Conservation (phyloP, 164 flowering plant genomes). For the Santalum album region DNA sequence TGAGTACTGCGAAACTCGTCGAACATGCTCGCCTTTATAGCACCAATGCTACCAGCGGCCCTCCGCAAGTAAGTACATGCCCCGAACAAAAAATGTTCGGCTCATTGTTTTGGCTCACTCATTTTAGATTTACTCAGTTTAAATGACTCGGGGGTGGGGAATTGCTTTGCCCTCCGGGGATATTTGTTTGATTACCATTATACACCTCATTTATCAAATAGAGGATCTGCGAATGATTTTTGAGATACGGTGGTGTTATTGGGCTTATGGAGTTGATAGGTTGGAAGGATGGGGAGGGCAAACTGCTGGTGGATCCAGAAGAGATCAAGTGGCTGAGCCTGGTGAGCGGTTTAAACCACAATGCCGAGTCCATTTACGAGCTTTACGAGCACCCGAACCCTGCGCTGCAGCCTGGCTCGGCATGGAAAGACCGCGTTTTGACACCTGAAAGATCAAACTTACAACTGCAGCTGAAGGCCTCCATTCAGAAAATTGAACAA, state of each 20-base stretch:
- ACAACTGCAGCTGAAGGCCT: constrained; percentile 43
- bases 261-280: constrained; percentile 50
- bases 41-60: constrained; percentile 53
- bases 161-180: too few species aligned
- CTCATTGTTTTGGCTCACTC: too few species aligned
- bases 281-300: constrained; percentile 67
- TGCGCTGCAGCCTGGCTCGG: constrained; percentile 23
- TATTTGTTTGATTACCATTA: too few species aligned
- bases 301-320: constrained; percentile 59
- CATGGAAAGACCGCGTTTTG: constrained; percentile 59
- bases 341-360: constrained; percentile 41
- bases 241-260: too few species aligned
- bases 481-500: constrained; percentile 42
- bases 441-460: constrained; percentile 35
- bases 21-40: constrained; percentile 78
- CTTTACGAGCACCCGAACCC: constrained; percentile 34
- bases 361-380: constrained; percentile 65
- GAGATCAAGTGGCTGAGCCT: constrained; percentile 46
- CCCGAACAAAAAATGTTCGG: too few species aligned
- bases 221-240: too few species aligned
- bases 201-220: too few species aligned
- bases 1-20: constrained; percentile 63
- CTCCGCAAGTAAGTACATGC: constrained; percentile 46
- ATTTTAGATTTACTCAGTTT: too few species aligned
- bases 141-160: too few species aligned